phyloP scores from a whole-genome alignment of 352 stramenopile genomes.

The Stramenopiles sp. region DNA sequence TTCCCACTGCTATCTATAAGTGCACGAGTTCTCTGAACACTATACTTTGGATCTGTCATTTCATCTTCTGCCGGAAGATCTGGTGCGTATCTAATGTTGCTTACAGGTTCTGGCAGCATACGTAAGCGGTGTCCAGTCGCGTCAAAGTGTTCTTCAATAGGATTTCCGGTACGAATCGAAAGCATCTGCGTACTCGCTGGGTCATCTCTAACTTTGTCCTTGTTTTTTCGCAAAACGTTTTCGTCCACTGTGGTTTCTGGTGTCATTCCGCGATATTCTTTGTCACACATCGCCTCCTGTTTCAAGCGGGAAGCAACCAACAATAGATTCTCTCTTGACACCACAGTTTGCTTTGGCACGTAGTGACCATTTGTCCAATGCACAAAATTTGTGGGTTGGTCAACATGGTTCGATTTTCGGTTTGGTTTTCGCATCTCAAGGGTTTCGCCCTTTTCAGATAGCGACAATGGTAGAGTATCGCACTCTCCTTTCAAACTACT shows the following conservation, averaged over 20 bases:
- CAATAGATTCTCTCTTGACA: background rate
- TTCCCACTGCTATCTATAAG: background rate
- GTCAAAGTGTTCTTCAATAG: background rate
- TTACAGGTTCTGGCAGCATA: background rate
- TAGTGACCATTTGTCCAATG: background rate
- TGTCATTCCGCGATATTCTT: background rate
- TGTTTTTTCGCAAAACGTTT: constrained; percentile 1
- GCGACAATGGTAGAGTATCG: no score
- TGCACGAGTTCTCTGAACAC: background rate
- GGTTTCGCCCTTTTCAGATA: background rate
- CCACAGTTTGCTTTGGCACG: background rate
- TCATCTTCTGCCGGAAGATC: background rate
- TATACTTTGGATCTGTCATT: background rate
- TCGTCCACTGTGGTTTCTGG: background rate
- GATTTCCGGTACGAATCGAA: background rate
- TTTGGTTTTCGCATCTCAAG: background rate
- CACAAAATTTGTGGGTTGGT: background rate
- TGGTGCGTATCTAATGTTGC: background rate
- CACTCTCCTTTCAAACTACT: no score
- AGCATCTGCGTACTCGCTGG: background rate
- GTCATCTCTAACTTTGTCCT: background rate
- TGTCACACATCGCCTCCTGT: background rate
- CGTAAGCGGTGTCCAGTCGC: background rate
- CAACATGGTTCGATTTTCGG: background rate
- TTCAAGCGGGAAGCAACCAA: background rate